Conservation (phyloP, 1,284 basidiomycete species). For the Naganishia sp. region DNA sequence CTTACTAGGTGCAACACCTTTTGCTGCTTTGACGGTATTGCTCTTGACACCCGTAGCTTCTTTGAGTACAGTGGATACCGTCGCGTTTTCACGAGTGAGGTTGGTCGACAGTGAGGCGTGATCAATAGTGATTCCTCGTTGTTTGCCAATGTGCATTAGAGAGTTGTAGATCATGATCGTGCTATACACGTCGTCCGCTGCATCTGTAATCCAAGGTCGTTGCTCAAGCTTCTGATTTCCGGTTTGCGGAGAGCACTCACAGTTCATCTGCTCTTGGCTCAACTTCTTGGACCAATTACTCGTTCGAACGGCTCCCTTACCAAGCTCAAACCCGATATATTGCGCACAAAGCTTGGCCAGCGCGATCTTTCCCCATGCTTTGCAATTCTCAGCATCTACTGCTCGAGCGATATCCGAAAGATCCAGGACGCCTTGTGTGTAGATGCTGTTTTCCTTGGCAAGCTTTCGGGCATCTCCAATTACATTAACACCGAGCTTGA, state of each 20-base stretch:
- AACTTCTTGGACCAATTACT: constrained; percentile 48
- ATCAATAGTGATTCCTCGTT: constrained; percentile 34
- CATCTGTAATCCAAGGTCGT: constrained; percentile 41
- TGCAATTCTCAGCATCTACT: constrained; percentile 45
- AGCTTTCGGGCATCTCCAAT: constrained; percentile 52
- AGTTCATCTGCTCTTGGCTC: constrained; percentile 43
- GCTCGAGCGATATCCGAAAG: constrained; percentile 46
- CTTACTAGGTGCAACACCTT: constrained; percentile 31
- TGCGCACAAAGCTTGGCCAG: constrained; percentile 45
- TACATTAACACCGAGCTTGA: constrained; percentile 52
- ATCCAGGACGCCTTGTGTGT: constrained; percentile 45
- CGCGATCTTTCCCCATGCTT: constrained; percentile 42
- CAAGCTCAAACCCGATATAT: constrained; percentile 48
- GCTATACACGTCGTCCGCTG: constrained; percentile 54
- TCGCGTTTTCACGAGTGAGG: constrained; percentile 12
- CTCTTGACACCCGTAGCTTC: constrained; percentile 21
- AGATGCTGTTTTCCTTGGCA: constrained; percentile 42
- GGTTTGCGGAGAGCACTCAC: constrained; percentile 39
- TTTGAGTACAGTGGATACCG: constrained; percentile 6
- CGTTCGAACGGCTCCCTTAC: constrained; percentile 45
- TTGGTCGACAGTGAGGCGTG: constrained; percentile 27
- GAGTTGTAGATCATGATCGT: constrained; percentile 44
- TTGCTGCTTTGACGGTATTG: background rate
- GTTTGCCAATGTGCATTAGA: constrained; percentile 34
- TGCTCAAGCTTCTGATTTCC: background rate